phyloP scores from a whole-genome alignment of 2,329 filamentous ascomycete species.

The Chalaropsis thielavioides region DNA sequence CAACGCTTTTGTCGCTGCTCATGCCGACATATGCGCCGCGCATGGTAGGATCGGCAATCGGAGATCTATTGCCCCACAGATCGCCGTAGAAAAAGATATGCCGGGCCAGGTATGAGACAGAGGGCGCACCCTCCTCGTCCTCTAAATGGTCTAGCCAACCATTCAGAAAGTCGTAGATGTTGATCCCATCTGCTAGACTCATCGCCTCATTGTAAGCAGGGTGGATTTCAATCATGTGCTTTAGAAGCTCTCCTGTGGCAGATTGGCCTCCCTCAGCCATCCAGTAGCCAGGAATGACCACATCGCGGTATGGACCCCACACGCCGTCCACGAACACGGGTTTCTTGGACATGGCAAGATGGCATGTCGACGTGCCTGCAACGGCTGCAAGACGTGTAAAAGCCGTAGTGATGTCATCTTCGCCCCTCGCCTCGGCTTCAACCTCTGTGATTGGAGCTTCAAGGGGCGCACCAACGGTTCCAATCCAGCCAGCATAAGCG shows the following conservation, averaged over 20 bases:
- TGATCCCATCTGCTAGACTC: conserved; percentile 64
- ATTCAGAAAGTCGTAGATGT: conserved; percentile 93
- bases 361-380: conserved; percentile 92
- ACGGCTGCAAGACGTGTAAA: conserved; percentile 88
- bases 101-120: conserved; percentile 70
- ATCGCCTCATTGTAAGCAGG: conserved; percentile 71
- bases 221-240: conserved; percentile 90
- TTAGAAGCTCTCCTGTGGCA: conserved; percentile 84
- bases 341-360: conserved; percentile 85
- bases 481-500: conserved; percentile 96
- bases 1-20: conserved; percentile 70
- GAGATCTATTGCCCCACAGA: conserved; percentile 90
- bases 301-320: conserved; percentile 94
- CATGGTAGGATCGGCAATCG: conserved; percentile 87
- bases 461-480: conserved; percentile 94
- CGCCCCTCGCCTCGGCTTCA: background rate
- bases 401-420: conserved; percentile 77
- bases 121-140: conserved; percentile 53
- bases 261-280: conserved; percentile 96
- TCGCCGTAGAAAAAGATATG: conserved; percentile 99
- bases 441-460: conserved; percentile 39
- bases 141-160: conserved; percentile 66
- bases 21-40: conserved; percentile 77
- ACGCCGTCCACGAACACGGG: conserved; percentile 90
- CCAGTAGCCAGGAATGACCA: conserved; percentile 83